These are phyloP conservation scores for Kalaharituber pfeilii DNA, from an alignment of 2,329 filamentous ascomycete genomes.

Conservation along the genomic window DNA sequence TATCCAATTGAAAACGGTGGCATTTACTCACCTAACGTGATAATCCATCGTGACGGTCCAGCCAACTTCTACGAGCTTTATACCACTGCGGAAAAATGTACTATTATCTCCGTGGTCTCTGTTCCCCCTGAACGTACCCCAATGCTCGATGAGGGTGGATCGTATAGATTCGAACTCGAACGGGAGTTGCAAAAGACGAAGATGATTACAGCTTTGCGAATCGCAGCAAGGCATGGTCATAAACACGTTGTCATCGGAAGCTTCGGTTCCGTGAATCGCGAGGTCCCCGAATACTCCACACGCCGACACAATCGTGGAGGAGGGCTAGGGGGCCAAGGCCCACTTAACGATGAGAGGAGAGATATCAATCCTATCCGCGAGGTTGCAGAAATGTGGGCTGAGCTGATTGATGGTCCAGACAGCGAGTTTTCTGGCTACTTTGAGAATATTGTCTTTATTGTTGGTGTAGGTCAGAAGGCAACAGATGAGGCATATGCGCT, in stretches of 20 bases:
- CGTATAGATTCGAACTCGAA: slow-evolving; percentile 54
- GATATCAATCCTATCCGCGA: slow-evolving; percentile 48
- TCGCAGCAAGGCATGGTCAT: slow-evolving; percentile 45
- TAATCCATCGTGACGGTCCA: slow-evolving; percentile 52
- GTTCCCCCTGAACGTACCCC: slow-evolving; percentile 55
- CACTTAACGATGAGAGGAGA: slow-evolving; percentile 11
- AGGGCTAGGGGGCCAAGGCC: slow-evolving; percentile 17
- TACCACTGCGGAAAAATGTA: slow-evolving; percentile 29
- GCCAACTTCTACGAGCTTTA: slow-evolving; percentile 46
- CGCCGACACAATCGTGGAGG: slow-evolving; percentile 10
- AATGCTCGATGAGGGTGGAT: slow-evolving; percentile 39
- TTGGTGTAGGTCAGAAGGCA: slow-evolving; percentile 23
- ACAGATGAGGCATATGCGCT: background rate
- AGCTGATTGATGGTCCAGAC: slow-evolving; percentile 38
- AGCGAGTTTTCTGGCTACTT: slow-evolving; percentile 47
- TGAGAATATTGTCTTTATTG: slow-evolving; percentile 44
- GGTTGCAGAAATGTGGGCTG: slow-evolving; percentile 48
- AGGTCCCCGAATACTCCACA: slow-evolving; percentile 17
- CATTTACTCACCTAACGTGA: slow-evolving; percentile 53
- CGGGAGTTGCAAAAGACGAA: slow-evolving; percentile 55
- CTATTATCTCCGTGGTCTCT: slow-evolving; percentile 42
- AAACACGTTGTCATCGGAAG: slow-evolving; percentile 43
- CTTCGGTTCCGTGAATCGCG: slow-evolving; percentile 45
- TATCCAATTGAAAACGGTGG: slow-evolving; percentile 59
- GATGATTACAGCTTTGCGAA: slow-evolving; percentile 51